Evolutionary conservation across 176 grass and related monocot genomes (phyloP), one percentile per base, ranked within the genome.

Genomic region (Cocos nucifera): DNA sequence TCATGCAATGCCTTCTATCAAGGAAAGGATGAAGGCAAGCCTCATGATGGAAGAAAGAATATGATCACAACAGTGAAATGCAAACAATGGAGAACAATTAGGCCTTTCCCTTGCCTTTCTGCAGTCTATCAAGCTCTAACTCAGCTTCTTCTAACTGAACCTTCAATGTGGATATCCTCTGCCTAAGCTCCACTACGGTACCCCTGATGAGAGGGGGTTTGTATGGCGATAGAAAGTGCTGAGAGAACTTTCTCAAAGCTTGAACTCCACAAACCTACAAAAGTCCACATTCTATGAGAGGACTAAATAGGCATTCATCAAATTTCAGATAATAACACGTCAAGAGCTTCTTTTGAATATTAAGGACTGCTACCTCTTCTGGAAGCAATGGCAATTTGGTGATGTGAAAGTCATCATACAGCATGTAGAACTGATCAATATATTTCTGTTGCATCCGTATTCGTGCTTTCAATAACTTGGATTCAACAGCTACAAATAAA

Each of bases 401-500:
- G 66, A 98, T 98, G 65, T 98, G 81, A 63, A 98, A 98, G 73
- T 98, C 94, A 22, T 92, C 94, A 19, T 98, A 98, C 58, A 98
- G 61, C 94, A 86, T 83, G 58, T 98, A 77, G 62, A 98, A 98
- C 71, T 98, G 94, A 72, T 86, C 82, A 48, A 98, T 79, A 17
- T 98, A 98, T 69, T 98, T 98, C 44, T 81, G 84, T 76, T 98
- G 94, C 94, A 98, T 98, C 57, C 92, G 86, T 69, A 98, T 65
- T 4, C 94, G 79, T 62, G 94, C 82, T 71, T 74, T 78, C 69
- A 98, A 68, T 50, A 98, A 67, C 73, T 89, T 93, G 49, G 94
- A 98, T 66, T 98, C 88, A 23, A 92, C 88, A 56, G 74, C 94
- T 98, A 72, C 72, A 76, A 62, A 24, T 57, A 64, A 17, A 87